Percentiles rank a stretch among this genome's conserved stretches.
phyloP scores from a whole-genome alignment of 257 asterid species.

The Plectranthus barbatus region DNA sequence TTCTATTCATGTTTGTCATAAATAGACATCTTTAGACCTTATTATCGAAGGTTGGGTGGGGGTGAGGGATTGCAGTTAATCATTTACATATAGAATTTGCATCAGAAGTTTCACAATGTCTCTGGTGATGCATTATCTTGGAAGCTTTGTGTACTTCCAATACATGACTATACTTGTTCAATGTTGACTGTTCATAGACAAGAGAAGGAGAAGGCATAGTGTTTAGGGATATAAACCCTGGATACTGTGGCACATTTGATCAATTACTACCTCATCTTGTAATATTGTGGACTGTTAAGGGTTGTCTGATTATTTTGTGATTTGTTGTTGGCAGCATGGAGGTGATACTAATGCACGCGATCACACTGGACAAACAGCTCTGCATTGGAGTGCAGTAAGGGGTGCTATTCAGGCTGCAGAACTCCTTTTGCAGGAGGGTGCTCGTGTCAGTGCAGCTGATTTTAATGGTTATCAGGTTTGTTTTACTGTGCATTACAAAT shows the following conservation, averaged over 20 bases:
- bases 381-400: slow-evolving; percentile 99
- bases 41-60: background rate
- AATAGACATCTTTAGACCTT: background rate
- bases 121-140: background rate
- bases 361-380: slow-evolving; percentile 92
- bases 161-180: background rate
- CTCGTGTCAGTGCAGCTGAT: slow-evolving; percentile 68
- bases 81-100: background rate
- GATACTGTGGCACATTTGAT: background rate
- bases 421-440: slow-evolving; percentile 90
- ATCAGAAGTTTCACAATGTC: background rate
- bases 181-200: background rate
- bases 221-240: background rate
- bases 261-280: background rate
- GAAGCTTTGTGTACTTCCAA: slow-evolving; percentile 5
- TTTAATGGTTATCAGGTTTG: slow-evolving; percentile 89
- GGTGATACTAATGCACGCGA: slow-evolving; percentile 85
- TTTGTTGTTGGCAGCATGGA: slow-evolving; percentile 64
- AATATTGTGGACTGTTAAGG: background rate
- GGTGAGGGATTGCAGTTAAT: background rate
- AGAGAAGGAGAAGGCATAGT: background rate
- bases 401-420: slow-evolving; percentile 94
- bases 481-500: background rate
- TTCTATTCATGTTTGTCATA: background rate
- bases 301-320: slow-evolving; percentile 19